Base-by-base conservation (phyloP, 345 rosid genomes). In the Gossypium rotundifolium region DNA sequence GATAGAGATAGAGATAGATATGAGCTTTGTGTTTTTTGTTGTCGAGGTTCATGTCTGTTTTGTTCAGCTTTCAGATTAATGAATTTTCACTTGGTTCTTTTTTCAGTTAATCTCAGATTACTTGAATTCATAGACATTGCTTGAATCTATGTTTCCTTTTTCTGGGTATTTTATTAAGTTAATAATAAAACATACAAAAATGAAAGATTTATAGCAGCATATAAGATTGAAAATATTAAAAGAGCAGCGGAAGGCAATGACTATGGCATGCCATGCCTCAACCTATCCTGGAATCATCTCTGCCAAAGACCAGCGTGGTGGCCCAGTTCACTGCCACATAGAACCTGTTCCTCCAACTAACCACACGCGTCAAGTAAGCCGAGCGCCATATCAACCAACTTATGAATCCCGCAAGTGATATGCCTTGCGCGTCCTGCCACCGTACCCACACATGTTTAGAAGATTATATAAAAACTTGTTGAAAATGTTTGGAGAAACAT, bases 291-390 rank as follows among this genome's bases (percentile, higher is more conserved):
- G 91, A 81, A 70, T 82, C 81, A 18, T 91, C 93, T 64, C 93
- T 85, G 49, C 96, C 96, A 45, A 90, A 90, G n/a, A 87, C 90
- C 11, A 90, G 27, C 11, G 93, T 90, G 9, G 93, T 90, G 2
- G 90, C 88, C 93, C 93, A 91, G 81, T 91, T 91, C 66, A 91
- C 81, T 0, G 87, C 90, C 70, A 89, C 91, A 14, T 89, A 89
- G 70, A 91, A 81, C 81, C 90, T 77, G 80, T 91, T 91, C 83
- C 93, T 86, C 93, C 96, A 91, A 73, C 93, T 89, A 5, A 91
- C 72, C 9, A 91, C 93, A 0, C 96, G 85, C 2, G 91, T 89
- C 58, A 90, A 88, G 66, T 90, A 86, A 9, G 96, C 96, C 7
- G 89, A 91, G 1, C 88, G 84, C 95, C 95, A 90, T 9, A 87